A percentile compares a stretch with the other conserved stretches of the same genome.
Evolutionary conservation across 2,329 filamentous ascomycete genomes (phyloP).

Genomic region (Sclerotinia minor): DNA sequence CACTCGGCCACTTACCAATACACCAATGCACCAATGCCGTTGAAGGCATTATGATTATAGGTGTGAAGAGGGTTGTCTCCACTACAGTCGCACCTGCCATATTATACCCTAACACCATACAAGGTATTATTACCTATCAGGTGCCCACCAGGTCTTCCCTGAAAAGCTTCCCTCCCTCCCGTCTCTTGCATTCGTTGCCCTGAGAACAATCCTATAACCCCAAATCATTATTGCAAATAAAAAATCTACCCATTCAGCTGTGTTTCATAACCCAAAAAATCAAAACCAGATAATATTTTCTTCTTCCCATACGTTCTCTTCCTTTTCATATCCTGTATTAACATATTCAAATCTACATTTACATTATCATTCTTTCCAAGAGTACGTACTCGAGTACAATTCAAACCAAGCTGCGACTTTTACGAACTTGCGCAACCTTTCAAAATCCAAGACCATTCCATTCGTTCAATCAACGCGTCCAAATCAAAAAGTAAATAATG

Average conservation of each 20-base stretch:
- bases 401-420: conserved; percentile 25
- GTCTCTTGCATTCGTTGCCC: conserved; percentile 16
- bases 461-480: not conserved
- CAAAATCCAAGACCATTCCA: conserved; percentile 15
- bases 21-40: not conserved
- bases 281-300: not conserved
- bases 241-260: not conserved
- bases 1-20: not conserved
- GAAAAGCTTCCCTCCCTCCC: conserved; percentile 1
- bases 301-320: conserved; percentile 24
- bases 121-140: too few species aligned
- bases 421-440: conserved; percentile 24
- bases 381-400: not conserved
- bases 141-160: too few species aligned
- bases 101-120: too few species aligned
- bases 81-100: too few species aligned
- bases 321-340: conserved; percentile 32
- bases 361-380: conserved; percentile 16
- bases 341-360: conserved; percentile 23
- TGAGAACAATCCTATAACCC: conserved; percentile 9
- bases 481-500: conserved; percentile 54
- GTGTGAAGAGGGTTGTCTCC: too few species aligned
- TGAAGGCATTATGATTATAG: too few species aligned
- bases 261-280: not conserved
- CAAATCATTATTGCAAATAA: not conserved